A percentile compares a stretch with the other conserved stretches of the same genome.
phyloP scores from a whole-genome alignment of 2,329 filamentous ascomycete species.

The Leptosphaerulina australis region DNA sequence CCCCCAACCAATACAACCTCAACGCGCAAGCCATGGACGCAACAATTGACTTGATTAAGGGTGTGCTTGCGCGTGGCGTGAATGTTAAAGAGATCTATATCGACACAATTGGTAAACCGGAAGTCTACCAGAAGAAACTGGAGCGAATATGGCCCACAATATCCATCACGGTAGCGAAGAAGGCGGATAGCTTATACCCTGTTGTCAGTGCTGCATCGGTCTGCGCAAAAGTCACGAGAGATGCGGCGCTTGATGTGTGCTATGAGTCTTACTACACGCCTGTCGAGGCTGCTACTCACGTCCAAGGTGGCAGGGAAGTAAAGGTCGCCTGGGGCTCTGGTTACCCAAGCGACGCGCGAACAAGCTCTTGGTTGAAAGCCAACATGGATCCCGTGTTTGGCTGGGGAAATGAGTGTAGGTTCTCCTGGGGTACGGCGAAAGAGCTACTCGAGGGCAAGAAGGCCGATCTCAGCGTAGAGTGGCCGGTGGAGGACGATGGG shows the following conservation, averaged over 20 bases:
- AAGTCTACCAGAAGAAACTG: slow-evolving; percentile 81
- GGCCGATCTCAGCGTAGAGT: slow-evolving; percentile 75
- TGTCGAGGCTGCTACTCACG: slow-evolving; percentile 34
- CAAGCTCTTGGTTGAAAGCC: slow-evolving; percentile 77
- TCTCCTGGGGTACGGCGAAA: slow-evolving; percentile 95
- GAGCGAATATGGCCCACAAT: slow-evolving; percentile 80
- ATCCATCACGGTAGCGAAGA: slow-evolving; percentile 62
- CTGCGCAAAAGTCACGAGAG: slow-evolving; percentile 93
- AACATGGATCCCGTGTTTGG: slow-evolving; percentile 95
- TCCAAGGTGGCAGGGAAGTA: slow-evolving; percentile 36
- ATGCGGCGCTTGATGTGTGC: slow-evolving; percentile 82
- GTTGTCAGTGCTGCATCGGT: slow-evolving; percentile 93
- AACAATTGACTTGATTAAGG: slow-evolving; percentile 79
- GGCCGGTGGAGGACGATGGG: slow-evolving; percentile 78
- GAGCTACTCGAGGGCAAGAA: slow-evolving; percentile 85
- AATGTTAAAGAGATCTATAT: slow-evolving; percentile 91
- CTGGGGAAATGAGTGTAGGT: slow-evolving; percentile 90
- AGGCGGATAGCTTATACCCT: slow-evolving; percentile 90
- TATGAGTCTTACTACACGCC: slow-evolving; percentile 60
- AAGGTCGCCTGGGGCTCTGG: slow-evolving; percentile 80
- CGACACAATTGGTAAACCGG: slow-evolving; percentile 87
- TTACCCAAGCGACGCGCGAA: slow-evolving; percentile 86
- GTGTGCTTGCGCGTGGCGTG: slow-evolving; percentile 76
- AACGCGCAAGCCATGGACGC: slow-evolving; percentile 96
- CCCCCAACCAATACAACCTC: slow-evolving; percentile 75